Percentiles rank a stretch among this genome's conserved stretches.
phyloP scores from a whole-genome alignment of 768 basidiomycete species.

The Auriscalpium microsporum region DNA sequence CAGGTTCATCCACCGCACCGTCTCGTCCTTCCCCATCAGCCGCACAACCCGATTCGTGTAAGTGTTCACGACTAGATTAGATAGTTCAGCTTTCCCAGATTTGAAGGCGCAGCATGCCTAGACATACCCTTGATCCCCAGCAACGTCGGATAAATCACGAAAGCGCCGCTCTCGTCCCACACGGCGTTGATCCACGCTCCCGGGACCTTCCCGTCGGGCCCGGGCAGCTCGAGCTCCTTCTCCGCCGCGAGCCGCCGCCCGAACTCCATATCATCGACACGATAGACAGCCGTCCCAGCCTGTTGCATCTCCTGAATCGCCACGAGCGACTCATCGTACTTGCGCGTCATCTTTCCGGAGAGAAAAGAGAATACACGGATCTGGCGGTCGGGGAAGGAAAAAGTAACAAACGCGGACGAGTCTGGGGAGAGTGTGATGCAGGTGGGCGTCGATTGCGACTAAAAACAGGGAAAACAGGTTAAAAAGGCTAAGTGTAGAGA shows the following conservation, averaged over 20 bases:
- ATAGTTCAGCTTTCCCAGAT: background rate
- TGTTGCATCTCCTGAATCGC: conserved; percentile 99
- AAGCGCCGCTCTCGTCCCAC: conserved; percentile 98
- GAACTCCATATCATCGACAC: conserved; percentile 98
- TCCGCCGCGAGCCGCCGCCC: conserved; percentile 92
- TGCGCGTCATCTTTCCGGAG: conserved; percentile 79
- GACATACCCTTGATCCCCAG: conserved; percentile 85
- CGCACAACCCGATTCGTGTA: conserved; percentile 89
- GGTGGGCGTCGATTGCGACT: conserved; percentile 90
- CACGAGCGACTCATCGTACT: conserved; percentile 89
- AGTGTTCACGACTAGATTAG: conserved; percentile 73
- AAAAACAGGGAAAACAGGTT: background rate
- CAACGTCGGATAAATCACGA: conserved; percentile 87
- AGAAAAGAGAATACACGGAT: conserved; percentile 91
- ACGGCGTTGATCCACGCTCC: conserved; percentile 81
- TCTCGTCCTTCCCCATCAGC: conserved; percentile 90
- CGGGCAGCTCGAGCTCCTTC: conserved; percentile 79
- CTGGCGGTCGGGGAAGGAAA: conserved; percentile 90
- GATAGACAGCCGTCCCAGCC: conserved; percentile 86
- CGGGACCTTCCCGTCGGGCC: conserved; percentile 60
- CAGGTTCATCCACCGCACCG: conserved; percentile 81
- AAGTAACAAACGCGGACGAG: conserved; percentile 82
- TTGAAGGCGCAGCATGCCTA: no score
- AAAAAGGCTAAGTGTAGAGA: background rate
- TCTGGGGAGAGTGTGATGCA: conserved; percentile 89